Base-by-base conservation (phyloP, 805 yeast species). In the Candida jianshihensis region DNA sequence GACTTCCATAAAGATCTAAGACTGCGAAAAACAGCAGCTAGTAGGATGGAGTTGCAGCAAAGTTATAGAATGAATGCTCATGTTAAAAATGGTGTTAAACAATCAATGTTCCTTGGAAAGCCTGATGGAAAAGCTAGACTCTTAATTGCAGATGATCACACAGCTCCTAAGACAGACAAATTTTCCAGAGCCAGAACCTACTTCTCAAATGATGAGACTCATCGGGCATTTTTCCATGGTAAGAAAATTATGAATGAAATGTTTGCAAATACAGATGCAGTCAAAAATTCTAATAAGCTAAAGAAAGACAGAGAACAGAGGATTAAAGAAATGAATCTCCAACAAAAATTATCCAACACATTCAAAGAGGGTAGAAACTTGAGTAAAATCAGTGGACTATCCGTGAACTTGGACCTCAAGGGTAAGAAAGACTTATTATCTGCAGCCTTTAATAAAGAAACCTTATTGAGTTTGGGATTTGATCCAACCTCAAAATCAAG, bases 41-140 rank as follows among this genome's bases (percentile, higher is more conserved):
- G 73, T 42, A 64, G 97, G 42, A 73, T 86, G 65, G 97, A 89
- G 55, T 64, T 90, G 36, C 83, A 77, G 56, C 73, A 83, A 13
- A 61, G 74, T 41, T 64, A 70, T 40, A 59, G 77, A 39, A 56
- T 74, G 58, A 69, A 76, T 47, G 71, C 86, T 6, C 47, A 48
- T 27, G 78, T 88, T 5, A 64, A 66, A 19, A 52, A 63, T 30
- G 75, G 70, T 14, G 51, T 48, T 19, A 61, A 51, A 35, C 75
- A 68, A 38, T 62, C 70, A 1, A 56, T 73, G 43, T 63, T 63
- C 30, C 47, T 65, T 34, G 67, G 63, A 5, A 55, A 51, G 15
- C 60, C 50, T 7, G 51, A 42, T 22, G n/a, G n/a, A n/a, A n/a
- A n/a, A n/a, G n/a, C n/a, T n/a, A n/a, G n/a, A n/a, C n/a, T n/a